Base-by-base conservation (phyloP, 2,329 filamentous ascomycete genomes). In the Sphaceloma murrayae region DNA sequence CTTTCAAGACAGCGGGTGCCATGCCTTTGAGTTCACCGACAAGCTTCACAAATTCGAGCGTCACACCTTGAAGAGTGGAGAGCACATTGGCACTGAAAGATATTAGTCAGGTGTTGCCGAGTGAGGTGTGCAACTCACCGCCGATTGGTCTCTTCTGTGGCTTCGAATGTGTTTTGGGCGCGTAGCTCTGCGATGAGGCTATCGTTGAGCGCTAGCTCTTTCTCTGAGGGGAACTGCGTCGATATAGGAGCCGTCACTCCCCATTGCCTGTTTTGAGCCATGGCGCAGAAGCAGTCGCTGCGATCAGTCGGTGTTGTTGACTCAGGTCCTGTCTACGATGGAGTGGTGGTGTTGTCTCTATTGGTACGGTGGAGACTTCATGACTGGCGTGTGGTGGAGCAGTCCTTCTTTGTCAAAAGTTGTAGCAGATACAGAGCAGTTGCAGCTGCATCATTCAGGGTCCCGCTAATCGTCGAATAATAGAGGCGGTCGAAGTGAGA, bases 121-220 rank as follows among this genome's bases (percentile, higher is more conserved):
- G 2, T 31, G 19, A 18, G n/a, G 27, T 18, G 9, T 16, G n/a
- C 21, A 24, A n/a, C 55, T 49, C 65, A 85, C 85, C 88, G 81
- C 62, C 84, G 86, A 50, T 85, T 75, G 2, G 85, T 94, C 59
- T 93, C 91, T 32, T 84, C 73, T 10, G 78, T 74, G 43, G 77
- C 78, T 64, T 96, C 91, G 56, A 94, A 98, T 43, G 91, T 94
- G 65, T 93, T 89, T 65, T 95, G 85, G 30, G 73, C 73, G 61
- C 86, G 86, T 49, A 98, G 68, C 64, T 95, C 88, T 46, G 84
- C 78, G 46, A 94, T 75, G 33, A 98, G 74, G 46, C 80, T 72
- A 53, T 86, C 80, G 55, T 85, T 93, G 40, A 82, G 76, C 51
- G 80, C 73, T 46, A 82, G 75, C 62, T 98, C 89, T 27, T 74